Conservation (phyloP, 345 rosid genomes). For the Rhizophora apiculata region DNA sequence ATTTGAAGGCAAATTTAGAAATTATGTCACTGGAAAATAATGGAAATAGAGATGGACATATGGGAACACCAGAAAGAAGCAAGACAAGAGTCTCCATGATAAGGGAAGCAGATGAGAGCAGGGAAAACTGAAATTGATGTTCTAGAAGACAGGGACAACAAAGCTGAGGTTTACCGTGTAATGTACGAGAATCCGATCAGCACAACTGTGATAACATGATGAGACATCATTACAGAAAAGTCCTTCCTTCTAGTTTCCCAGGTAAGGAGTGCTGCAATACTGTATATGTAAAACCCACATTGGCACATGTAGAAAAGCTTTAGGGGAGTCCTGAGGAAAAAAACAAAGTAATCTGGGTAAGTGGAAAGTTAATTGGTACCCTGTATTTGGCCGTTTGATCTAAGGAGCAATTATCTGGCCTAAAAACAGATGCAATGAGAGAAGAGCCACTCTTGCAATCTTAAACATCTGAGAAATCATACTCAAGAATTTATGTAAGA, state of each 20-base stretch:
- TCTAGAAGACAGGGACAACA: not conserved
- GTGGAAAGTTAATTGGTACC: not conserved
- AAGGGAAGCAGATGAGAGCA: too few species aligned
- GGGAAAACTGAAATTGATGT: too few species aligned
- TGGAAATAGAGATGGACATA: too few species aligned
- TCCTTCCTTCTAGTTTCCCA: conserved; percentile 99
- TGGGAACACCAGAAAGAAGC: too few species aligned
- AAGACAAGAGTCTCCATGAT: too few species aligned
- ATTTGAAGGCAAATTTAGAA: too few species aligned
- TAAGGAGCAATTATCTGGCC: too few species aligned
- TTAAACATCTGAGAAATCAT: conserved; percentile 4
- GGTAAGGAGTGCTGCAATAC: conserved; percentile 74
- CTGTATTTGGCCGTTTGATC: not conserved
- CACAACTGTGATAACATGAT: conserved; percentile 84
- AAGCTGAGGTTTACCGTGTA: conserved; percentile 48
- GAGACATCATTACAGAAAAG: conserved; percentile 97
- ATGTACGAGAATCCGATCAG: conserved; percentile 76
- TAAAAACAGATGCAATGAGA: not conserved
- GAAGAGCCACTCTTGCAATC: conserved; percentile 5
- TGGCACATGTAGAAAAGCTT: conserved; percentile 85
- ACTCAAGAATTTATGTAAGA: conserved; percentile 1
- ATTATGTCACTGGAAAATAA: too few species aligned
- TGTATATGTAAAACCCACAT: conserved; percentile 81
- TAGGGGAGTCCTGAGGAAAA: conserved; percentile 52
- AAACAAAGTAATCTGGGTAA: conserved; percentile 5